Conservation (phyloP, 2,329 filamentous ascomycete genomes). For the Penicillium sp. region DNA sequence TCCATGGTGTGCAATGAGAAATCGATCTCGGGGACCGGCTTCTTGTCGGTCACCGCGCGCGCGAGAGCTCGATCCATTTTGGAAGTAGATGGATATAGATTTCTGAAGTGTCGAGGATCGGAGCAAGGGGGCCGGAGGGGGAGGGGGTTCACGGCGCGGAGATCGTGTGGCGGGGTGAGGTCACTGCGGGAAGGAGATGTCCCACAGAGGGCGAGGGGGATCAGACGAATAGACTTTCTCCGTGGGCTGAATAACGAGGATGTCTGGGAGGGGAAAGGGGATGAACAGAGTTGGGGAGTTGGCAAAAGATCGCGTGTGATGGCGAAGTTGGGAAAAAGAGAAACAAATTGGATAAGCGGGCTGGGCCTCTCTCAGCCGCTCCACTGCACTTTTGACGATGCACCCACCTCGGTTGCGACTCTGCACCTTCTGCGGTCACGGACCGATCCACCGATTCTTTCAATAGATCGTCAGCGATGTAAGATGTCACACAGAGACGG, state of each 20-base stretch:
- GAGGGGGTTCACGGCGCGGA: slow-evolving; percentile 11
- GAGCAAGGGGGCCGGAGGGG: slow-evolving; percentile 8
- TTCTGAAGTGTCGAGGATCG: slow-evolving; percentile 5
- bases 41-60: slow-evolving; percentile 91
- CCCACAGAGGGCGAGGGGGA: slow-evolving; percentile 6
- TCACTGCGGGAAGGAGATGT: slow-evolving; percentile 10
- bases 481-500: neutral
- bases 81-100: slow-evolving; percentile 9
- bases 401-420: neutral
- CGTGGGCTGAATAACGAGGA: neutral
- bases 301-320: slow-evolving; percentile 14
- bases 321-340: slow-evolving; percentile 24
- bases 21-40: slow-evolving; percentile 94
- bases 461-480: neutral
- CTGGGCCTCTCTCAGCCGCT: slow-evolving; percentile 12
- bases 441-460: neutral
- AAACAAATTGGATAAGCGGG: slow-evolving; percentile 25
- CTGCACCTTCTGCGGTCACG: neutral
- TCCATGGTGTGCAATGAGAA: slow-evolving; percentile 99
- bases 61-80: slow-evolving; percentile 59
- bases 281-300: neutral
- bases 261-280: neutral
- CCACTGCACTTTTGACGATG: neutral
- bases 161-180: slow-evolving; percentile 11
- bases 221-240: slow-evolving; percentile 1